A percentile compares a stretch with the other conserved stretches of the same genome.
Evolutionary conservation across 108 stramenopile species (phyloP).

Genomic region (Fragilaria crotonensis): DNA sequence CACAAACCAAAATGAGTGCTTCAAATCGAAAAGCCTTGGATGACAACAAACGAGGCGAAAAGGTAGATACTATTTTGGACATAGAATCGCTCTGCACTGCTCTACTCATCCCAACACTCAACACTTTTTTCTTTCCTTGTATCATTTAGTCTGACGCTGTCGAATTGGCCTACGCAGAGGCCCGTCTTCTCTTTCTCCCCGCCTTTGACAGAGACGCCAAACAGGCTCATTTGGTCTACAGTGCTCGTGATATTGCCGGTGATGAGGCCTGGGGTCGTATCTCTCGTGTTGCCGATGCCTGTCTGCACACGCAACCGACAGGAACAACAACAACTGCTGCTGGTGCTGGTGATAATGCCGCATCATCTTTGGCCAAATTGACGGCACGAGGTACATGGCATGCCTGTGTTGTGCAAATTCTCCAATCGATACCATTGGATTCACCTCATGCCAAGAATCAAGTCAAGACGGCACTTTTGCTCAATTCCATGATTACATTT

Average conservation of each 20-base stretch:
- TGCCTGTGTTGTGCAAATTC: background rate
- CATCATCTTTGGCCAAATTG: background rate
- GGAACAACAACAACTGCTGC: no score
- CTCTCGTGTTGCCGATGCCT: constrained; percentile 53
- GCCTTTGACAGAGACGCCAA: constrained; percentile 50
- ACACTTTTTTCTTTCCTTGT: background rate
- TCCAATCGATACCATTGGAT: constrained; percentile 4
- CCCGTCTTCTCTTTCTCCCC: constrained; percentile 55
- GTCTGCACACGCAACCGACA: constrained; percentile 24
- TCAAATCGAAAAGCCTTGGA: constrained; percentile 47
- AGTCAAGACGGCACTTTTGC: constrained; percentile 44
- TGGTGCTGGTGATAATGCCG: no score
- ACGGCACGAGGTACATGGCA: constrained; percentile 4
- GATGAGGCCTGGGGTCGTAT: constrained; percentile 43
- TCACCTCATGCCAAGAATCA: constrained; percentile 22
- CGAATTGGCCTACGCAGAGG: constrained; percentile 45
- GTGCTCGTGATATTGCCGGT: constrained; percentile 47
- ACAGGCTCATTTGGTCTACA: constrained; percentile 51
- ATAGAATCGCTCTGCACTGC: background rate
- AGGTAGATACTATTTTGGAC: constrained; percentile 6
- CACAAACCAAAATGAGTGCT: constrained; percentile 34
- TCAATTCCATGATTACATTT: constrained; percentile 49
- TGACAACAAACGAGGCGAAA: constrained; percentile 14
- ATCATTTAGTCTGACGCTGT: constrained; percentile 12
- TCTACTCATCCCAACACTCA: background rate